Base-by-base conservation (phyloP, 2,329 filamentous ascomycete species). In the Penicillium sp. region DNA sequence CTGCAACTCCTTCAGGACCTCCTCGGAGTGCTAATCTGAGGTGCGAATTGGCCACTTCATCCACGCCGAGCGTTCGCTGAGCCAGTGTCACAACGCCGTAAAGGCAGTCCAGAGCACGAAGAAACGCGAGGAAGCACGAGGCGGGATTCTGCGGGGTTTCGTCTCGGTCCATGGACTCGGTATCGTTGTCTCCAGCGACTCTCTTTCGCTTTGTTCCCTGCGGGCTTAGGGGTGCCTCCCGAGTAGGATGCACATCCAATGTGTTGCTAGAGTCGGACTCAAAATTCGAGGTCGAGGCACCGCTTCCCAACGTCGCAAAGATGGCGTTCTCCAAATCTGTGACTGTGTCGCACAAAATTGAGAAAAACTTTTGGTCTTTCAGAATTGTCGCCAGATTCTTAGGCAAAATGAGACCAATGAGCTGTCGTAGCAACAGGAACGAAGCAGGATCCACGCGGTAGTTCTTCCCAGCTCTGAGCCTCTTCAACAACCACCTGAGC, bases 371-470 rank as follows among this genome's bases (percentile, higher is more conserved):
- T 58, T 88, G 82, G 59, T 92, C 88, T 22, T 86, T 87, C 6
- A 96, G 81, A 4, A 90, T 86, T 59, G 87, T 87, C 8, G 90
- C 90, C 25, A 91, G 80, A 11, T 86, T 88, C 48, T 89, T 87
- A 0, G 87, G 78, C 0, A 90, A 88, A 17, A 94, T 85, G n/a
- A 86, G 82, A 67, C 88, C 86, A 55, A 90, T 80, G 1, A 91
- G 79, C 80, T 87, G 86, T 76, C 85, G 81, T 57, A 90, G 68
- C 54, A 86, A 81, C 81, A 78, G 67, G 68, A 84, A 88, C 34
- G 79, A 76, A 48, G 69, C 68, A n/a, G 73, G 63, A 43, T 79
- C 77, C 37, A 75, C 71, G 53, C 81, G 78, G 55, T 80, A 81
- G 49, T 69, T 75, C 64, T 73, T 71, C 50, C 68, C 73, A 50